A percentile compares a stretch with the other conserved stretches of the same genome.
These are phyloP conservation scores for Aspergillus aculeatinus DNA, from an alignment of 2,329 filamentous ascomycete species.

Conservation along the genomic window DNA sequence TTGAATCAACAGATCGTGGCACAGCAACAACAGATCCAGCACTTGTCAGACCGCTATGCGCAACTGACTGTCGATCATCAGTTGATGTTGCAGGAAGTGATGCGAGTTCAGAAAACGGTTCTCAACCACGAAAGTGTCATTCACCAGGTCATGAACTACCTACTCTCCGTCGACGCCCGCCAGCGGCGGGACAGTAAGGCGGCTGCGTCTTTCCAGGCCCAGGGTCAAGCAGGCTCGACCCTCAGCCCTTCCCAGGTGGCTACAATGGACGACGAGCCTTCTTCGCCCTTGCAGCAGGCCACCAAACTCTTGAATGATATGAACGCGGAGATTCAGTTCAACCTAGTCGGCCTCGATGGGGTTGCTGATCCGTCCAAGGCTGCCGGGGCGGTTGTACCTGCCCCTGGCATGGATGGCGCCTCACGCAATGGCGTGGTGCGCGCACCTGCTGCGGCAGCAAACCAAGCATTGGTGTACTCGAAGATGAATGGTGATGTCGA, in stretches of 20 bases:
- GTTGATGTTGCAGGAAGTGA: slow-evolving; percentile 63
- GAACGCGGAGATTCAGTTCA: slow-evolving; percentile 64
- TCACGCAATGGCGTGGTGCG: slow-evolving; percentile 46
- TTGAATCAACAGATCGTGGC: slow-evolving; percentile 85
- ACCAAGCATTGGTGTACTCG: slow-evolving; percentile 51
- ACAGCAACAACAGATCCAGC: slow-evolving; percentile 88
- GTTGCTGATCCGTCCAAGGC: slow-evolving; percentile 61
- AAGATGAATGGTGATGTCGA: slow-evolving; percentile 60
- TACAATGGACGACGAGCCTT: slow-evolving; percentile 60
- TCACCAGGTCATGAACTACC: slow-evolving; percentile 67
- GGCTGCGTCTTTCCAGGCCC: slow-evolving; percentile 41
- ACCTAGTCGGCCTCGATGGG: slow-evolving; percentile 63
- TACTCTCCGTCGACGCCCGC: slow-evolving; percentile 65
- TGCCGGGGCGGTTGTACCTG: slow-evolving; percentile 54
- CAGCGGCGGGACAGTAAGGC: slow-evolving; percentile 61
- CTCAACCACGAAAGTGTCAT: slow-evolving; percentile 71
- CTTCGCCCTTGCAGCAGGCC: slow-evolving; percentile 67
- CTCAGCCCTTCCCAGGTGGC: slow-evolving; percentile 48
- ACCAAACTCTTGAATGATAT: slow-evolving; percentile 65
- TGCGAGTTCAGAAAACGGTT: slow-evolving; percentile 67
- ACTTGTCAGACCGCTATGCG: slow-evolving; percentile 78
- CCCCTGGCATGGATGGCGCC: slow-evolving; percentile 55
- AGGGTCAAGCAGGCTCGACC: slow-evolving; percentile 40
- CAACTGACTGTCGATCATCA: slow-evolving; percentile 70
- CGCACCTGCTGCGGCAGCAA: slow-evolving; percentile 48